Conservation (phyloP, 768 basidiomycete species). For the Leccinum longicurvipes region DNA sequence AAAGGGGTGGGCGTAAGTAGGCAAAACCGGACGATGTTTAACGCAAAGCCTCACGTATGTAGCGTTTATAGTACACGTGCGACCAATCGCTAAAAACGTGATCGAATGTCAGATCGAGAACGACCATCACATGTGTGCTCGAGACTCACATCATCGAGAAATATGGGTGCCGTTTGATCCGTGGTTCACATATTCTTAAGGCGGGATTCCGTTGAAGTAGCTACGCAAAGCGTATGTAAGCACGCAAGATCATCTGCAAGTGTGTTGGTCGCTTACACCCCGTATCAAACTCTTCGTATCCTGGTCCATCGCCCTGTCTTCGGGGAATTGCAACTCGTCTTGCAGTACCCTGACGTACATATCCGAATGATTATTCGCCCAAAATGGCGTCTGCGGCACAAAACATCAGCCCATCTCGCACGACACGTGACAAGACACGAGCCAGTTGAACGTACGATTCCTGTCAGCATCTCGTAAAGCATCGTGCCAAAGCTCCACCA, state of each 20-base stretch:
- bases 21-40: constrained; percentile 2
- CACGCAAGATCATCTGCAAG: background rate
- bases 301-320: constrained; percentile 88
- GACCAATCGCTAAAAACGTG: constrained; percentile 72
- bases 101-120: constrained; percentile 15
- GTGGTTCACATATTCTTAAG: constrained; percentile 86
- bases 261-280: constrained; percentile 58
- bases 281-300: constrained; percentile 95
- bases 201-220: constrained; percentile 91
- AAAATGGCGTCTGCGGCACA: constrained; percentile 73
- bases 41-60: constrained; percentile 65
- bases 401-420: constrained; percentile 14
- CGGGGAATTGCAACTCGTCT: constrained; percentile 86
- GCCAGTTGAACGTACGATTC: constrained; percentile 57
- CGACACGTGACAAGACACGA: constrained; percentile 12
- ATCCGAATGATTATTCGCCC: constrained; percentile 89
- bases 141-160: constrained; percentile 84
- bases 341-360: constrained; percentile 94
- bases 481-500: constrained; percentile 99
- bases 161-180: constrained; percentile 92
- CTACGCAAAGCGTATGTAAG: constrained; percentile 38
- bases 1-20: constrained; percentile 14
- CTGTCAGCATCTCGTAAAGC: constrained; percentile 95
- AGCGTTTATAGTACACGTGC: constrained; percentile 91
- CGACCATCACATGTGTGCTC: constrained; percentile 1